phyloP scores from a whole-genome alignment of 305 asterid species.

The Lippia alba region DNA sequence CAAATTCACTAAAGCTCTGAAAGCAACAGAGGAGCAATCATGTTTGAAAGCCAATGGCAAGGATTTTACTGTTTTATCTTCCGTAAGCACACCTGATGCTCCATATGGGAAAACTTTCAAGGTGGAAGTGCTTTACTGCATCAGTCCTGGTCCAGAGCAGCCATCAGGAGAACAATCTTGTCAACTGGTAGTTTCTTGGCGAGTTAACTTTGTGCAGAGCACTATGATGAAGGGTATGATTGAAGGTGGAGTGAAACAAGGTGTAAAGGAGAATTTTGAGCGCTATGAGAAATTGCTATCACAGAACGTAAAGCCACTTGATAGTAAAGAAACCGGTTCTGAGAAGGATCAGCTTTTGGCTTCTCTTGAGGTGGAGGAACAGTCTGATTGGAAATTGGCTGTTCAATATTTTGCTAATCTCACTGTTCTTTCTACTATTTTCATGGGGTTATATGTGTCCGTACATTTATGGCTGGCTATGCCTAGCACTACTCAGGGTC shows the following conservation, averaged over 20 bases:
- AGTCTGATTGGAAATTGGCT: conserved; percentile 84
- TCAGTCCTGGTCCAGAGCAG: conserved; percentile 85
- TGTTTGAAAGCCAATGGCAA: conserved; percentile 85
- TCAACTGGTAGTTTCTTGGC: conserved; percentile 81
- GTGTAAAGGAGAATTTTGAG: conserved; percentile 88
- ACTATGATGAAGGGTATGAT: conserved; percentile 94
- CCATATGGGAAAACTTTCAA: conserved; percentile 90
- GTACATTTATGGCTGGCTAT: conserved; percentile 71
- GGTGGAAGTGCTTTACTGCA: conserved; percentile 83
- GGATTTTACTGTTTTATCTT: conserved; percentile 63
- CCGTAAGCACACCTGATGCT: conserved; percentile 94
- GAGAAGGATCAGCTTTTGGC: conserved; percentile 94
- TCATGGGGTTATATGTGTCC: conserved; percentile 68
- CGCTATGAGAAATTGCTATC: conserved; percentile 68
- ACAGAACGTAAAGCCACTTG: conserved; percentile 78
- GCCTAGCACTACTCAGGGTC: conserved; percentile 87
- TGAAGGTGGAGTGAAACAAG: conserved; percentile 89
- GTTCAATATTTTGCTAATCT: conserved; percentile 89
- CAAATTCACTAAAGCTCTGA: conserved; percentile 78
- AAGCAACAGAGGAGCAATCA: conserved; percentile 84
- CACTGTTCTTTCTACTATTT: conserved; percentile 67
- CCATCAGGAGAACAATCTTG: conserved; percentile 84
- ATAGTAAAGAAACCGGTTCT: conserved; percentile 67
- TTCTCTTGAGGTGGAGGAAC: conserved; percentile 75
- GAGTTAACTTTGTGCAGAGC: conserved; percentile 87